These are phyloP conservation scores for Abrus pulchellus DNA, from an alignment of 306 rosid genomes.

Conservation along the genomic window DNA sequence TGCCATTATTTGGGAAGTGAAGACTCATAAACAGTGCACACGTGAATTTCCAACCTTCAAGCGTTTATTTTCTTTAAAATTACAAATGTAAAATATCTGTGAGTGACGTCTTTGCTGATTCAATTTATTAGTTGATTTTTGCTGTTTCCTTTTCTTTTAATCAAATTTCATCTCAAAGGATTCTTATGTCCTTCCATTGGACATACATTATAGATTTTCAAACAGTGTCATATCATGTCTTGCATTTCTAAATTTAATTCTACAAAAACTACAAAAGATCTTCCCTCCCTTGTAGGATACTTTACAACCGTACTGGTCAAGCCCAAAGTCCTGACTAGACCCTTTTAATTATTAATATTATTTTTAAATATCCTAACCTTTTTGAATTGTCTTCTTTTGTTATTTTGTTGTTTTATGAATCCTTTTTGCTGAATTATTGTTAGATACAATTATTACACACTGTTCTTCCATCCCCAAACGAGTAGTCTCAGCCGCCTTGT, in stretches of 20 bases:
- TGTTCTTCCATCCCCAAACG: background rate
- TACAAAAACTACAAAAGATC: background rate
- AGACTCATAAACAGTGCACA: background rate
- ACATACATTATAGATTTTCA: background rate
- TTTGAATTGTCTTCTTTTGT: background rate
- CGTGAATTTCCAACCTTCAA: background rate
- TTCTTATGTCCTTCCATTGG: background rate
- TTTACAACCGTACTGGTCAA: background rate
- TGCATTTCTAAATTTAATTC: background rate
- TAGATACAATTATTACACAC: background rate
- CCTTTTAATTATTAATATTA: no score
- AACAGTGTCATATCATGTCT: background rate
- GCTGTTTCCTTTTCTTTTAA: background rate
- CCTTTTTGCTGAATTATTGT: background rate
- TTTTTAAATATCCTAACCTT: background rate
- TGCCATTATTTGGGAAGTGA: slow-evolving; percentile 17
- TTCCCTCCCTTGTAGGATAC: background rate
- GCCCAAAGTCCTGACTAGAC: background rate
- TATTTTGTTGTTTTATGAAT: background rate
- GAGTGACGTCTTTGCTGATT: slow-evolving; percentile 13
- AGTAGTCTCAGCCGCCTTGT: background rate
- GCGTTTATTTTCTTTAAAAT: background rate
- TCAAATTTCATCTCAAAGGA: slow-evolving; percentile 10
- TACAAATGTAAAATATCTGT: background rate
- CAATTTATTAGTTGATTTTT: background rate